Base-by-base conservation (phyloP, 1,139 yeast species). In the Nakaseomyces nivariensis region DNA sequence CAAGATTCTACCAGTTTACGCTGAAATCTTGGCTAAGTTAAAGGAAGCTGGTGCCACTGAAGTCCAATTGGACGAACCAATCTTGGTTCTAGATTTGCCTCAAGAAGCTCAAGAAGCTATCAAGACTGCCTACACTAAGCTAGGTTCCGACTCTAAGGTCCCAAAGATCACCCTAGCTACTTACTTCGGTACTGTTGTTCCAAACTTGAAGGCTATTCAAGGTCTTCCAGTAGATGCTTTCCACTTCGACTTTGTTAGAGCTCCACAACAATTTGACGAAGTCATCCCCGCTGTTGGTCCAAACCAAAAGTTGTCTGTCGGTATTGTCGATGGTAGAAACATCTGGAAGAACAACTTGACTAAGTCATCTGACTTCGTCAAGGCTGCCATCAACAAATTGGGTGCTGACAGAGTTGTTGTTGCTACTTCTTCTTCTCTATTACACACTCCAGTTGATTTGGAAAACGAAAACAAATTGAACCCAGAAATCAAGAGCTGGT, bases 301-400 rank as follows among this genome's bases (percentile, higher is more conserved):
- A 52, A 77, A 81, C 62, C 96, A 92, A 78, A 74, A 78, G 58
- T 78, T 92, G 68, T 90, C 97, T 58, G 96, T 85, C 59, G 98
- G 98, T 86, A 81, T 92, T 64, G 92, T 92, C 66, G 95, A 88
- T 66, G 98, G 98, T 76, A 89, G 98, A 82, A 92, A 92, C 82
- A 87, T 92, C 74, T 92, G 98, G 98, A 92, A 92, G 81, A 85
- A 95, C 71, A 86, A 92, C 77, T 86, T 84, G 66, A 72, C 92
- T 67, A 81, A 82, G 75, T 95, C 98, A 59, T 75, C 89, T 67
- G 85, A 74, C 59, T 70, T 84, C 58, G 95, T 89, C 64, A 76
- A 82, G 71, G 78, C 81, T 72, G 97, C 96, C 62, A 77, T 85
- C 67, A 82, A 74, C 62, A 83, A 85, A 75, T 76, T 90, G 62